These are phyloP conservation scores for Fusarium sp. DNA, from an alignment of 2,329 filamentous ascomycete genomes.

Conservation along the genomic window DNA sequence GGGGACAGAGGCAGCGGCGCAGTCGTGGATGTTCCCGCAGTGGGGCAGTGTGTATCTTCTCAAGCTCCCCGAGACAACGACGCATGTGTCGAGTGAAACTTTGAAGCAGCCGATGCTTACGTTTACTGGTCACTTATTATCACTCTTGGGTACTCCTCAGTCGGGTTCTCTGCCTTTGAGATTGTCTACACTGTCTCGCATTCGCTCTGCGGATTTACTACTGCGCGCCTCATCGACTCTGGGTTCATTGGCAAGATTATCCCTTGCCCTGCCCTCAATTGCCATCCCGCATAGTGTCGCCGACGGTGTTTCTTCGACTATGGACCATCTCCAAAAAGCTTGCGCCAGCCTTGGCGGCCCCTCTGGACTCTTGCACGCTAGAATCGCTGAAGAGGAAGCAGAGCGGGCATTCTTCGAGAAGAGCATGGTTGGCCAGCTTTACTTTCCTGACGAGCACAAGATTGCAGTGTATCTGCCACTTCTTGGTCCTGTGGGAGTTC, in stretches of 20 bases:
- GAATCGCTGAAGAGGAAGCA: conserved; percentile 88
- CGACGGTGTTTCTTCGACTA: conserved; percentile 84
- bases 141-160: conserved; percentile 87
- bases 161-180: conserved; percentile 88
- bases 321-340: conserved; percentile 82
- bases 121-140: conserved; percentile 91
- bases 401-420: conserved; percentile 98
- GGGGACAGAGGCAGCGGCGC: conserved; percentile 65
- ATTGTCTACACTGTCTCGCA: conserved; percentile 86
- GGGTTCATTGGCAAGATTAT: conserved; percentile 91
- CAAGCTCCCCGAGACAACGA: conserved; percentile 57
- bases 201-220: conserved; percentile 87
- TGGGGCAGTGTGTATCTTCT: conserved; percentile 85
- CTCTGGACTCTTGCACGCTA: conserved; percentile 83
- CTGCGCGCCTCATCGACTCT: conserved; percentile 93
- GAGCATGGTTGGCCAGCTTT: conserved; percentile 98
- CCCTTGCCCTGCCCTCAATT: conserved; percentile 87
- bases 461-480: conserved; percentile 95
- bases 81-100: conserved; percentile 72
- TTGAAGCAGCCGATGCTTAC: conserved; percentile 87
- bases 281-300: conserved; percentile 91
- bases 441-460: conserved; percentile 99
- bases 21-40: conserved; percentile 92
- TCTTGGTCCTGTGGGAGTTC: conserved; percentile 91
- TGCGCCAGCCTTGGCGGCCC: conserved; percentile 78